Evolutionary conservation across 805 yeast genomes (phyloP).

Genomic region (Pichia cabralensis): DNA sequence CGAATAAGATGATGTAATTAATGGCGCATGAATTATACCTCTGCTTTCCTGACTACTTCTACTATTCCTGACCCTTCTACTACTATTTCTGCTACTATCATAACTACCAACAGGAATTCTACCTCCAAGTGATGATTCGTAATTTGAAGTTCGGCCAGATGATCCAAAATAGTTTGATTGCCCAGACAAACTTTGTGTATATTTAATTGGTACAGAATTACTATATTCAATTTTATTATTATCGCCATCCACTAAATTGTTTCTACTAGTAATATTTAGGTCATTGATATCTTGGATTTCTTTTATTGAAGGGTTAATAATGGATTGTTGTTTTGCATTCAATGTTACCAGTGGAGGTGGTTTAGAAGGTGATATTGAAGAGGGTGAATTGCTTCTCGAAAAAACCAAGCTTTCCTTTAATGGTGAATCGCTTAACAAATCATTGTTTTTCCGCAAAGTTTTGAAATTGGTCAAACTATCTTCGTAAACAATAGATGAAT

Average conservation of each 20-base stretch:
- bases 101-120: slow-evolving; percentile 2
- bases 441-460: slow-evolving; percentile 20
- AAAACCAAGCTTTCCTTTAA: slow-evolving; percentile 7
- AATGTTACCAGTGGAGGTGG: slow-evolving; percentile 8
- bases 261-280: too few species aligned
- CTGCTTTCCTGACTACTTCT: slow-evolving; percentile 5
- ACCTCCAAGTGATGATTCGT: too few species aligned
- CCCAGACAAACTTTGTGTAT: neutral
- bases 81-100: slow-evolving; percentile 5
- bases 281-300: too few species aligned
- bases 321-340: too few species aligned
- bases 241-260: too few species aligned
- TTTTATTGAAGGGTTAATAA: too few species aligned
- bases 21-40: slow-evolving; percentile 4
- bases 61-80: slow-evolving; percentile 1
- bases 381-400: slow-evolving; percentile 4
- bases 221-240: too few species aligned
- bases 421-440: slow-evolving; percentile 13
- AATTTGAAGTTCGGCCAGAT: neutral
- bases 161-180: neutral
- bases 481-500: slow-evolving; percentile 19
- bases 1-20: slow-evolving; percentile 2
- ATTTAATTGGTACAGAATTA: slow-evolving; percentile 1
- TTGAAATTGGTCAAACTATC: slow-evolving; percentile 22
- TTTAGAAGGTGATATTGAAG: slow-evolving; percentile 3